Conservation (phyloP, 306 rosid species). For the Fagus crenata region DNA sequence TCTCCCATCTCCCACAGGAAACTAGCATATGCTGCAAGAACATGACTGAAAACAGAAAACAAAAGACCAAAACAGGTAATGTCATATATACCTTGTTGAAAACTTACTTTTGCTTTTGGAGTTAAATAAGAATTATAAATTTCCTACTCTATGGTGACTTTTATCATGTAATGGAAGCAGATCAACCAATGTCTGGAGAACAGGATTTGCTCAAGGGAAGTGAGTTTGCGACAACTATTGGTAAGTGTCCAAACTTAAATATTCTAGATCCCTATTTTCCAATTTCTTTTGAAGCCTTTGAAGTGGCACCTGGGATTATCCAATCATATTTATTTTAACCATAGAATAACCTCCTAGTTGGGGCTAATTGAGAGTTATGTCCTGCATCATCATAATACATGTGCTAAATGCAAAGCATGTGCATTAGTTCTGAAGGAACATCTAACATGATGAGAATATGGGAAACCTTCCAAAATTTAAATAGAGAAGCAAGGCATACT, state of each 20-base stretch:
- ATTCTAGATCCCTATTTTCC: not conserved
- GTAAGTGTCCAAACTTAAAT: not conserved
- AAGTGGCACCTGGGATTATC: not conserved
- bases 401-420: not conserved
- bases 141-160: not conserved
- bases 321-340: not conserved
- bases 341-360: not conserved
- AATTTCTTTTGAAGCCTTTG: not conserved
- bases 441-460: not conserved
- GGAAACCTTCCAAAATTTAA: not conserved
- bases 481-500: not conserved
- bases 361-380: not conserved
- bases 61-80: not conserved
- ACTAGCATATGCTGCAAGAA: conserved; percentile 74
- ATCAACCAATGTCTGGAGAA: not conserved
- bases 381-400: not conserved
- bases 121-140: not conserved
- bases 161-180: not conserved
- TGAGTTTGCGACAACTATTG: not conserved
- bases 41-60: conserved; percentile 53
- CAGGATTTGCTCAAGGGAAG: not conserved
- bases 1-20: conserved; percentile 84
- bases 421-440: not conserved
- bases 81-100: not conserved
- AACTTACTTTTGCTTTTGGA: not conserved